Conservation (phyloP, 2,329 filamentous ascomycete species). For the Rhynchosporium agropyri region DNA sequence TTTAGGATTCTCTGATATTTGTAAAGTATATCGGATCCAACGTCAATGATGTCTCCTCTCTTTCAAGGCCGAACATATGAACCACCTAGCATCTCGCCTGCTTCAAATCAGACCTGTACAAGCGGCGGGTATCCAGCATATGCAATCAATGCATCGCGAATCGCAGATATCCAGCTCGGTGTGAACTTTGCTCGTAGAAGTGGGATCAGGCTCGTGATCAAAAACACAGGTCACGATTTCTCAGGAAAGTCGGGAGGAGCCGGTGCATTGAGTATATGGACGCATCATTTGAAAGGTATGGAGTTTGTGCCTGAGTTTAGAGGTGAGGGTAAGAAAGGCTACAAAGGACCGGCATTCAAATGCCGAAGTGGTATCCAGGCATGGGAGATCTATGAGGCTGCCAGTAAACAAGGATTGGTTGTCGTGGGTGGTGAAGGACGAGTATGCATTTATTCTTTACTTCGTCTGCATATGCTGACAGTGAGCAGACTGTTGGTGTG, state of each 20-base stretch:
- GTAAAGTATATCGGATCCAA: conserved; percentile 44
- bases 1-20: neutral
- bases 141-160: conserved; percentile 34
- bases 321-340: conserved; percentile 33
- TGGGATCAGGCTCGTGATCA: conserved; percentile 43
- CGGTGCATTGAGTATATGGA: conserved; percentile 53
- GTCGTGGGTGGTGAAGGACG: conserved; percentile 39
- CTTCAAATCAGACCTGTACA: conserved; percentile 20
- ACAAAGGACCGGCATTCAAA: conserved; percentile 44
- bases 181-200: conserved; percentile 44
- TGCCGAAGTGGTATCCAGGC: conserved; percentile 50
- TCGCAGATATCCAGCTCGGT: conserved; percentile 30
- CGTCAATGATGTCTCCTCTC: conserved; percentile 52
- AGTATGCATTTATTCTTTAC: neutral
- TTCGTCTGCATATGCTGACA: neutral
- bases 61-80: conserved; percentile 47
- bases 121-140: conserved; percentile 31
- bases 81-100: conserved; percentile 4
- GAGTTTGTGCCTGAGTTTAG: conserved; percentile 43
- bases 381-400: conserved; percentile 47
- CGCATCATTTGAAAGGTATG: conserved; percentile 50
- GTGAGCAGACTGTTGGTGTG: conserved; percentile 12
- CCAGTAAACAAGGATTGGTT: conserved; percentile 48
- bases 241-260: conserved; percentile 43
- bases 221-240: conserved; percentile 53